These are phyloP conservation scores for Paecilomyces variotii DNA, from an alignment of 2,329 filamentous ascomycete genomes.

Conservation along the genomic window DNA sequence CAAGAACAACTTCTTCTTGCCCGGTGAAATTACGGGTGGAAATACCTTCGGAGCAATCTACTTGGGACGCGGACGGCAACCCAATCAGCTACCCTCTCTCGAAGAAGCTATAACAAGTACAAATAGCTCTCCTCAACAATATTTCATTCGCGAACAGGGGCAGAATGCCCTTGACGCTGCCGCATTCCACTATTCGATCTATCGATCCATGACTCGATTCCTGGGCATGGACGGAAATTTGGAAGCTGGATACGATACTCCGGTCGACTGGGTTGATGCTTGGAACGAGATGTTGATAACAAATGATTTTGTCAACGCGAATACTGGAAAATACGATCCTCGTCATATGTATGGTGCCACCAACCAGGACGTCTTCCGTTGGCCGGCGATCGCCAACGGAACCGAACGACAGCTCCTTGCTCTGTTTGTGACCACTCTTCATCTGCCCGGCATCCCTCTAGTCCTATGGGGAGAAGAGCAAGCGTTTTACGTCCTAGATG, in stretches of 20 bases:
- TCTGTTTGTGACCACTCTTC: conserved; percentile 51
- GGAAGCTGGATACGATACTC: conserved; percentile 45
- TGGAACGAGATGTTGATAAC: conserved; percentile 52
- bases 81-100: conserved; percentile 41
- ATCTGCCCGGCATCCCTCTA: conserved; percentile 54
- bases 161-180: conserved; percentile 50
- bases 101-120: conserved; percentile 43
- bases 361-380: conserved; percentile 60
- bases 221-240: conserved; percentile 53
- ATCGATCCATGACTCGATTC: conserved; percentile 54
- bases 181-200: conserved; percentile 58
- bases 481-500: conserved; percentile 56
- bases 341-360: conserved; percentile 57
- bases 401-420: conserved; percentile 51
- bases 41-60: conserved; percentile 55
- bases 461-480: conserved; percentile 60
- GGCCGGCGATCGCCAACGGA: conserved; percentile 52
- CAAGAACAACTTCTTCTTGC: conserved; percentile 57
- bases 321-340: conserved; percentile 55
- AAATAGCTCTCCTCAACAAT: conserved; percentile 33
- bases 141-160: conserved; percentile 47
- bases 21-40: conserved; percentile 56
- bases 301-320: conserved; percentile 54
- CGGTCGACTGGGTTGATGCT: conserved; percentile 46
- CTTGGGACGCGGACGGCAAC: conserved; percentile 54